These are phyloP conservation scores for Olyra latifolia DNA, from an alignment of 176 grass and related monocot species.

Conservation along the genomic window DNA sequence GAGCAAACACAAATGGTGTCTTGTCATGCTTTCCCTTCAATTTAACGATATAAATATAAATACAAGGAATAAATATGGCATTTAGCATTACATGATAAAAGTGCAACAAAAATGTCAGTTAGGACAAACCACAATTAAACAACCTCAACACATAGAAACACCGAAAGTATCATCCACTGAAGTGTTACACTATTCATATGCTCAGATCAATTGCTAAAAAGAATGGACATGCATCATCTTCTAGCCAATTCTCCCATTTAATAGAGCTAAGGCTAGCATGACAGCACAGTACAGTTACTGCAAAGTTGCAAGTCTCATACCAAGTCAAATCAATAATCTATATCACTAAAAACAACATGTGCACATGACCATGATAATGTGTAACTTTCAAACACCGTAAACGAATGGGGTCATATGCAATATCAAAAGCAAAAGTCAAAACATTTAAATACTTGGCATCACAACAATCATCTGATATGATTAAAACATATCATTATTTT, in stretches of 20 bases:
- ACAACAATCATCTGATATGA: not conserved
- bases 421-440: slow-evolving; percentile 12
- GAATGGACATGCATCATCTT: not conserved
- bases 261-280: not conserved
- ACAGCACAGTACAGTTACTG: not conserved
- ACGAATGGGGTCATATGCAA: not conserved
- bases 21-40: not conserved
- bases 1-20: not conserved
- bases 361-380: not conserved
- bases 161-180: not conserved
- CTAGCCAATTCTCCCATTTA: not conserved
- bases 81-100: not conserved
- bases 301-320: not conserved
- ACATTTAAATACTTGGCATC: not conserved
- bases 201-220: not conserved
- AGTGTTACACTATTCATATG: not conserved
- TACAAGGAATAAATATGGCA: not conserved
- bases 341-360: slow-evolving; percentile 1
- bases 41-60: not conserved
- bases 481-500: not conserved
- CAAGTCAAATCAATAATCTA: not conserved
- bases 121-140: not conserved
- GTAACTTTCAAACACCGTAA: not conserved
- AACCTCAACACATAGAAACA: not conserved
- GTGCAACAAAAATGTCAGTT: not conserved